phyloP scores from a whole-genome alignment of 495 filamentous ascomycete species.

The Opeltia flavorubescens region DNA sequence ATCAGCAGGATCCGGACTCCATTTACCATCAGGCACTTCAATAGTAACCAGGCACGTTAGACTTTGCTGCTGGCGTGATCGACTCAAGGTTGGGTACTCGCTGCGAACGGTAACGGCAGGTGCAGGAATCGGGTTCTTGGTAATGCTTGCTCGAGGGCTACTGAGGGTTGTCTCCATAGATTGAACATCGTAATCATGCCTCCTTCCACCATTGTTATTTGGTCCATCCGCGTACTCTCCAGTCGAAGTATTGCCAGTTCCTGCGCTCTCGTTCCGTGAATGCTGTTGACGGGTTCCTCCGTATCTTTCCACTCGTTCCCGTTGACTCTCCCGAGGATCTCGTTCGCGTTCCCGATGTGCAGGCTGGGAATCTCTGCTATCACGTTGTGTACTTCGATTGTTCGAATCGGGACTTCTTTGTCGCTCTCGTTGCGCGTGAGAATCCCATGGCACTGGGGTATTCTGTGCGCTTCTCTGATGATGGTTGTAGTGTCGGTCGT shows the following conservation, averaged over 20 bases:
- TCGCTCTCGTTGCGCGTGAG: conserved; percentile 32
- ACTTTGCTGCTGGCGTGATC: conserved; percentile 87
- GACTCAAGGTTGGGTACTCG: conserved; percentile 87
- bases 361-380: conserved; percentile 27
- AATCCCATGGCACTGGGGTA: conserved; percentile 48
- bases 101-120: conserved; percentile 86
- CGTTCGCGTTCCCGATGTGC: conserved; percentile 27
- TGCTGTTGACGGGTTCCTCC: conserved; percentile 35
- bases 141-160: conserved; percentile 50
- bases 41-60: conserved; percentile 90
- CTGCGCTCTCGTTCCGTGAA: conserved; percentile 60
- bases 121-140: conserved; percentile 83
- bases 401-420: conserved; percentile 35
- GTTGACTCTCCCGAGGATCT: conserved; percentile 45
- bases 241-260: conserved; percentile 58
- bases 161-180: conserved; percentile 83
- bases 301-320: conserved; percentile 47
- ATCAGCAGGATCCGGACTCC: conserved; percentile 76
- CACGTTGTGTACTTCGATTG: conserved; percentile 23
- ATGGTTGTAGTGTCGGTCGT: conserved; percentile 11
- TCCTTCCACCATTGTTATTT: conserved; percentile 33
- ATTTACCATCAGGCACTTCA: conserved; percentile 86
- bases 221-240: conserved; percentile 44
- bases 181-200: conserved; percentile 92
- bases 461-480: conserved; percentile 30